A percentile compares a stretch with the other conserved stretches of the same genome.
Evolutionary conservation across 768 basidiomycete species (phyloP).

Genomic region (Suillus paluster): DNA sequence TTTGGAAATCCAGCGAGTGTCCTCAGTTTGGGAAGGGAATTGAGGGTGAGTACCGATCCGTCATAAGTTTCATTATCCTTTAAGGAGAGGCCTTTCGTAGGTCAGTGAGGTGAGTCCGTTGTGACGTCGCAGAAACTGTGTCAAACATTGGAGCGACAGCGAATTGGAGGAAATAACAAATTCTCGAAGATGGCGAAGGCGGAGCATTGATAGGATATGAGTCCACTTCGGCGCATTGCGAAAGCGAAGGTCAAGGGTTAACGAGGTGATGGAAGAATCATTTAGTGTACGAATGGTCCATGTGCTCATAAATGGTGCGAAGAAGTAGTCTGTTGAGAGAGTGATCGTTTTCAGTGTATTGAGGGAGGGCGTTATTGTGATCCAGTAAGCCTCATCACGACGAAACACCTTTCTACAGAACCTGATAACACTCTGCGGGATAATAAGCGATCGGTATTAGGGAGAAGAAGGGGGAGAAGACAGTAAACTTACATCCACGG

Average conservation of each 20-base stretch:
- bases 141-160: slow-evolving; percentile 1
- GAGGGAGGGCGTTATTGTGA: slow-evolving; percentile 1
- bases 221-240: slow-evolving; percentile 1
- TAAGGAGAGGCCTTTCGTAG: background rate
- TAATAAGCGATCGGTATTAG: background rate
- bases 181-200: slow-evolving; percentile 7
- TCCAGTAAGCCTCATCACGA: slow-evolving; percentile 4
- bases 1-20: slow-evolving; percentile 4
- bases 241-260: slow-evolving; percentile 4
- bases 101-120: slow-evolving; percentile 4
- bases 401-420: slow-evolving; percentile 2
- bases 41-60: background rate
- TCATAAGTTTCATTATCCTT: background rate
- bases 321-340: slow-evolving; percentile 5
- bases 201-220: slow-evolving; percentile 3
- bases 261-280: slow-evolving; percentile 4
- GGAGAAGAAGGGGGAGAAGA: background rate
- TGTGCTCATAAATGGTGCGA: slow-evolving; percentile 5
- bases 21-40: background rate
- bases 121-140: slow-evolving; percentile 3
- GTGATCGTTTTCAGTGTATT: background rate
- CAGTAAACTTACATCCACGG: background rate
- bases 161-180: slow-evolving; percentile 5
- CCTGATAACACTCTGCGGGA: background rate
- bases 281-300: slow-evolving; percentile 6